phyloP scores from a whole-genome alignment of 2,329 filamentous ascomycete genomes.

The Trichoderma atroviride region DNA sequence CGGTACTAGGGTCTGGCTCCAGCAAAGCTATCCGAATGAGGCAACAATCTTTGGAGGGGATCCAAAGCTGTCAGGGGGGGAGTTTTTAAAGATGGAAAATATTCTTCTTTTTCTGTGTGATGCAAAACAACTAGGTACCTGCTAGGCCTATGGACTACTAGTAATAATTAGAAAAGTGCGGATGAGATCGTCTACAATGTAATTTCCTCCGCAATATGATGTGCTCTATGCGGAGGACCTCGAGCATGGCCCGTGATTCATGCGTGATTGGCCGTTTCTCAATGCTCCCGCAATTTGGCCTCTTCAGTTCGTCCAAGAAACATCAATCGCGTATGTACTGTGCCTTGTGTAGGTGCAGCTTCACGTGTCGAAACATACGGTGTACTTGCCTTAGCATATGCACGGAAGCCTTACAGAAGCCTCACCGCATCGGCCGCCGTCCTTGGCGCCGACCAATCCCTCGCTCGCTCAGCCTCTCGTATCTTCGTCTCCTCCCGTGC shows the following conservation, averaged over 20 bases:
- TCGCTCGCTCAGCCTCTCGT: not conserved
- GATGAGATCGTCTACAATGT: not conserved
- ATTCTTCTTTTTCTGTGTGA: not conserved
- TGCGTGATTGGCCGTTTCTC: not conserved
- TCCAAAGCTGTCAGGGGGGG: not conserved
- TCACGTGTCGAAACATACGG: slow-evolving; percentile 19
- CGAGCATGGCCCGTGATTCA: not conserved
- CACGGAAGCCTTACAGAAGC: slow-evolving; percentile 23
- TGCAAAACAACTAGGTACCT: not conserved
- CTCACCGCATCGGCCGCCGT: slow-evolving; percentile 3
- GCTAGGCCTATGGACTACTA: not conserved
- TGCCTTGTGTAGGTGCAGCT: not conserved
- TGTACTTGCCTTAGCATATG: slow-evolving; percentile 1
- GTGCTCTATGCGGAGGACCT: not conserved
- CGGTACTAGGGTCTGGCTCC: not conserved
- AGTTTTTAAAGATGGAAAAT: not conserved
- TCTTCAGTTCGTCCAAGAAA: not conserved
- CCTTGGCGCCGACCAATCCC: not conserved
- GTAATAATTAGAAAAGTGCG: not conserved
- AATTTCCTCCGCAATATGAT: not conserved
- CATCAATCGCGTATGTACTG: not conserved
- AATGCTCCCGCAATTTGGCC: not conserved
- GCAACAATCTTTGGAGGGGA: not conserved
- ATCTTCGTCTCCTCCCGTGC: not conserved
- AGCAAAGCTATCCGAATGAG: not conserved